phyloP scores from a whole-genome alignment of 192 early-diverging fungal genomes.

The Podila verticillata region DNA sequence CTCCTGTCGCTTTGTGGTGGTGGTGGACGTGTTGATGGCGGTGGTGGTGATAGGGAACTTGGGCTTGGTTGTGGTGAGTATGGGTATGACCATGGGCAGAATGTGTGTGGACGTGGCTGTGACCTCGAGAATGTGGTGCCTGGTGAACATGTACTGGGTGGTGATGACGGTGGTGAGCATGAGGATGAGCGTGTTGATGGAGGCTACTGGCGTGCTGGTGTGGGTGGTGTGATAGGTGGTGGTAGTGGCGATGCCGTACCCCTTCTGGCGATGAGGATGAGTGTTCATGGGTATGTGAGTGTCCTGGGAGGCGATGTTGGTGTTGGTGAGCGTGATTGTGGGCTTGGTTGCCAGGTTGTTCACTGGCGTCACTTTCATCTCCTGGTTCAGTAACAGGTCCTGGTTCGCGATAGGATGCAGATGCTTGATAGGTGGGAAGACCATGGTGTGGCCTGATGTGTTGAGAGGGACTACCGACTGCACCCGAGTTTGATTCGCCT shows the following conservation, averaged over 20 bases:
- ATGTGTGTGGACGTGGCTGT: not conserved
- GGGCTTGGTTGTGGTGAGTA: not conserved
- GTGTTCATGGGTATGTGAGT: not conserved
- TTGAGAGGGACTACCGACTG: too few relatives aligned
- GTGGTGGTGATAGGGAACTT: constrained; percentile 31
- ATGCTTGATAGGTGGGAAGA: too few relatives aligned
- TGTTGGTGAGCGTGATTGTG: not conserved
- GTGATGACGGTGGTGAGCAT: constrained; percentile 10
- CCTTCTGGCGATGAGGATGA: not conserved
- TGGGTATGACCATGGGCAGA: not conserved
- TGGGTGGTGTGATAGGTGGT: constrained; percentile 5
- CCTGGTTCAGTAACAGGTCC: too few relatives aligned
- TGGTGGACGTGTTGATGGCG: constrained; percentile 12
- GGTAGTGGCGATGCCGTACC: not conserved
- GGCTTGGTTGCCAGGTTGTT: too few relatives aligned
- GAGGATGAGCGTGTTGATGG: constrained; percentile 8
- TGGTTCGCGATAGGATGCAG: too few relatives aligned
- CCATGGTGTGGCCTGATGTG: too few relatives aligned
- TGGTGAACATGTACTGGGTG: not conserved
- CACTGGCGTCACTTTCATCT: too few relatives aligned
- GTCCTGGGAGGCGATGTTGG: not conserved
- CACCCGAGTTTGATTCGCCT: too few relatives aligned
- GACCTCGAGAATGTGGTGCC: not conserved
- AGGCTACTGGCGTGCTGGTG: not conserved
- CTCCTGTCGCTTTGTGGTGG: not conserved